Base-by-base conservation (phyloP, 495 filamentous ascomycete genomes). In the Xylaria scruposa region DNA sequence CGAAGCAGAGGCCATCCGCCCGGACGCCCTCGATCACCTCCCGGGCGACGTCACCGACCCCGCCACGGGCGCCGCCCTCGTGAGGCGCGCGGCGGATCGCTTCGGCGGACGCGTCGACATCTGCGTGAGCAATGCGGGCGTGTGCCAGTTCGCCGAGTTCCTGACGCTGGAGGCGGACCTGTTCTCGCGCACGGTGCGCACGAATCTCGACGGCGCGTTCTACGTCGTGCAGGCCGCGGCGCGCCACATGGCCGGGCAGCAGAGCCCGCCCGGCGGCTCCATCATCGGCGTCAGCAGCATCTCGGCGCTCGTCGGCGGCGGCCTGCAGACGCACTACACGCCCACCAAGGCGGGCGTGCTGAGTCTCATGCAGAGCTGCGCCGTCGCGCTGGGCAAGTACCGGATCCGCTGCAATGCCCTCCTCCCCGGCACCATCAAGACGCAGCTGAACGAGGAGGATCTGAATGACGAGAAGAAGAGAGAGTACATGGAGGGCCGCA, bases 211-310 rank as follows among this genome's bases (percentile, higher is more conserved):
- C 74, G 94, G 94, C 40, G 91, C 94, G 8, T 97, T 97, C 85
- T 94, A 93, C 82, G 86, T 91, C 21, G 90, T 91, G 13, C 94
- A 97, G 83, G 93, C 93, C 0, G 94, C 94, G 0, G 93, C 92
- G 0, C 87, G 88, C 0, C 92, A 94, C 78, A 96, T 97, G 93
- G 90, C 60, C 1, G 21, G 90, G 0, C 76, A 78, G 6, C 90
- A 95, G 71, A 91, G 94, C 71, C 73, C 89, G 56, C 10, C 81
- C 3, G 92, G 93, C 38, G 94, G 94, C 12, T 89, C 87, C 44
- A 96, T 97, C 74, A 97, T 97, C 73, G 94, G 88, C 0, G 87
- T 97, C 21, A 91, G 88, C 21, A 93, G 90, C n/a, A 95, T 97
- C 74, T 91, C 88, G 9, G 94, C 94, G 3, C 86, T 97, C 3